Evolutionary conservation across 495 filamentous ascomycete genomes (phyloP), one percentile per base, ranked within the genome.

Genomic region (Trichoderma reesei): DNA sequence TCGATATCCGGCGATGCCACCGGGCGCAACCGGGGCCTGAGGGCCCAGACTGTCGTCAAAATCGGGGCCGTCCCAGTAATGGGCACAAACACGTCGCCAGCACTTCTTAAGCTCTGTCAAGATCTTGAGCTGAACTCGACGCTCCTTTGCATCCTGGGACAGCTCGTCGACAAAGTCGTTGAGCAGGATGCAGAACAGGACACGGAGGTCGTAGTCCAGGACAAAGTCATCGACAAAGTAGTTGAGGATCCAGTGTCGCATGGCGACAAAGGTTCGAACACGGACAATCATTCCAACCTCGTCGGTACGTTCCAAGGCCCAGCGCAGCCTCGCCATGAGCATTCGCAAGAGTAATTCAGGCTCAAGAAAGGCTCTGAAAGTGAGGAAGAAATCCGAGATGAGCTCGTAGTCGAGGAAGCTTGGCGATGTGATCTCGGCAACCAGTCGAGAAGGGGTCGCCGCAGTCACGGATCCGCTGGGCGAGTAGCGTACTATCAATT

Each of bases 191-290:
- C 92, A 96, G 73, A 98, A 97, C 41, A 85, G 83, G 61, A 83
- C 79, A 31, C 95, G 86, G 8, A 99, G 78, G 60, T 85, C 78
- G 67, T 90, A 86, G 69, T 92, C 86, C n/a, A 88, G 81, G 20
- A 95, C 85, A 72, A 96, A 99, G 72, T 99, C 94, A 73, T 98
- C 95, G 33, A 89, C 82, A 70, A 97, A 98, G 71, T 98, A 99
- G 70, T 99, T 99, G 67, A 99, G 75, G 64, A 99, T 92, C 94
- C 94, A 99, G 72, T 99, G 94, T 66, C 94, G 88, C 41, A 98
- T 82, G 33, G 95, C 94, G 31, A 96, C 95, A 77, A 99, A 99
- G 0, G 92, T 94, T 59, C 94, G 87, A 59, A 99, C 95, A 60
- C 91, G 83, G 20, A 99, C 95, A 36, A 98, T 89, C 67, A 89